Evolutionary conservation across 1,284 basidiomycete species (phyloP).

Genomic region (Trametes hirsuta): DNA sequence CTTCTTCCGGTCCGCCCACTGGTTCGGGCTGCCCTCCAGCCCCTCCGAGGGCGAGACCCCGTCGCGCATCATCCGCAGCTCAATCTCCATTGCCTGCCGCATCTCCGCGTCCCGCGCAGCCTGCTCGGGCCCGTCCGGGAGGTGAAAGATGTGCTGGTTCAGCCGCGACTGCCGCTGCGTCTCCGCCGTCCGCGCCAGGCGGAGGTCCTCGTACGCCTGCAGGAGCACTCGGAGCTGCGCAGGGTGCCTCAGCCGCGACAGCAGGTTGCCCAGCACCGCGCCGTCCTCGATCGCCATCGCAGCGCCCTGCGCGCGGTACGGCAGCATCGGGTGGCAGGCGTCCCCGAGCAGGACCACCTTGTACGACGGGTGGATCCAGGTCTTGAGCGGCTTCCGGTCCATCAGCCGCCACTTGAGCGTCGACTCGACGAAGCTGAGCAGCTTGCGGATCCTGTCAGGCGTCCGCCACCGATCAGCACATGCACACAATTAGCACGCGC

Average conservation of each 20-base stretch:
- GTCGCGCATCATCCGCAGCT: slow-evolving; percentile 29
- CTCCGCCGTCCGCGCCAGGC: slow-evolving; percentile 47
- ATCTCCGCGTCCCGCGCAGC: slow-evolving; percentile 52
- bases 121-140: slow-evolving; percentile 58
- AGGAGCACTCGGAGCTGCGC: slow-evolving; percentile 51
- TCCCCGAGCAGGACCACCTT: slow-evolving; percentile 47
- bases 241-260: slow-evolving; percentile 49
- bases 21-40: slow-evolving; percentile 45
- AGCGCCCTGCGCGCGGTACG: slow-evolving; percentile 69
- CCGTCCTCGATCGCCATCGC: slow-evolving; percentile 74
- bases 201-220: slow-evolving; percentile 55
- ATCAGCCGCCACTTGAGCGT: slow-evolving; percentile 51
- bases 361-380: slow-evolving; percentile 44
- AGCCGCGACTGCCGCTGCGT: slow-evolving; percentile 51
- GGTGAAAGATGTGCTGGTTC: slow-evolving; percentile 58
- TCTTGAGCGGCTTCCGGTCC: slow-evolving; percentile 44
- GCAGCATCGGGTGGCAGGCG: slow-evolving; percentile 68
- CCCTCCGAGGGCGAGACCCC: slow-evolving; percentile 18
- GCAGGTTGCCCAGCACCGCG: slow-evolving; percentile 60
- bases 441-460: slow-evolving; percentile 41
- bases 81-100: slow-evolving; percentile 48
- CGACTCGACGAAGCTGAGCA: slow-evolving; percentile 42
- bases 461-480: neutral
- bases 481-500: neutral
- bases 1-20: slow-evolving; percentile 55